Evolutionary conservation across 2,329 filamentous ascomycete genomes (phyloP).

Genomic region (Colletotrichum salicis): DNA sequence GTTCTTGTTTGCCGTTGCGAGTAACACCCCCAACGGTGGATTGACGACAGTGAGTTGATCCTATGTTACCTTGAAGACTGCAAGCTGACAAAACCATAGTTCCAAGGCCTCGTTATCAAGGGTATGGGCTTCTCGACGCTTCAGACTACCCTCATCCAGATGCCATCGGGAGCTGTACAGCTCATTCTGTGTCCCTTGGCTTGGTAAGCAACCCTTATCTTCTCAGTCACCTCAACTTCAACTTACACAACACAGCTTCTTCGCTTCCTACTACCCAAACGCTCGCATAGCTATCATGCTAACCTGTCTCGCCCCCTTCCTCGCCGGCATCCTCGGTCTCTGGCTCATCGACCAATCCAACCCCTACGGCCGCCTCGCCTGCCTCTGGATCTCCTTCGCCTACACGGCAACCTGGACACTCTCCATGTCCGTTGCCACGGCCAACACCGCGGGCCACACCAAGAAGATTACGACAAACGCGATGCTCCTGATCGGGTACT

Average conservation of each 20-base stretch:
- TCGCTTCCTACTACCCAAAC: conserved; percentile 31
- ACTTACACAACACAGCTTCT: conserved; percentile 6
- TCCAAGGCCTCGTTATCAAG: conserved; percentile 73
- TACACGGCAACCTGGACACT: conserved; percentile 39
- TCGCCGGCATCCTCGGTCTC: conserved; percentile 33
- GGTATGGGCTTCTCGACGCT: conserved; percentile 70
- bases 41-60: conserved; percentile 12
- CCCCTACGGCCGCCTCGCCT: conserved; percentile 39
- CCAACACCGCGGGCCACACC: conserved; percentile 74
- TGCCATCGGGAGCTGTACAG: conserved; percentile 65
- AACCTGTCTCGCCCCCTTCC: conserved; percentile 34
- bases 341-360: conserved; percentile 32
- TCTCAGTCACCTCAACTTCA: too few species aligned
- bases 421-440: conserved; percentile 58
- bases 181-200: conserved; percentile 29
- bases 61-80: neutral
- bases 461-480: conserved; percentile 74
- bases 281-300: conserved; percentile 36
- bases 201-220: neutral
- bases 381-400: conserved; percentile 42
- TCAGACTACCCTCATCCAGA: conserved; percentile 71
- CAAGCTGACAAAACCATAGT: conserved; percentile 62
- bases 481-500: conserved; percentile 19
- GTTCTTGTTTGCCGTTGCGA: conserved; percentile 68
- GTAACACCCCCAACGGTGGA: conserved; percentile 68